These are phyloP conservation scores for Ustilago esculenta DNA, from an alignment of 1,284 basidiomycete species.

Conservation along the genomic window DNA sequence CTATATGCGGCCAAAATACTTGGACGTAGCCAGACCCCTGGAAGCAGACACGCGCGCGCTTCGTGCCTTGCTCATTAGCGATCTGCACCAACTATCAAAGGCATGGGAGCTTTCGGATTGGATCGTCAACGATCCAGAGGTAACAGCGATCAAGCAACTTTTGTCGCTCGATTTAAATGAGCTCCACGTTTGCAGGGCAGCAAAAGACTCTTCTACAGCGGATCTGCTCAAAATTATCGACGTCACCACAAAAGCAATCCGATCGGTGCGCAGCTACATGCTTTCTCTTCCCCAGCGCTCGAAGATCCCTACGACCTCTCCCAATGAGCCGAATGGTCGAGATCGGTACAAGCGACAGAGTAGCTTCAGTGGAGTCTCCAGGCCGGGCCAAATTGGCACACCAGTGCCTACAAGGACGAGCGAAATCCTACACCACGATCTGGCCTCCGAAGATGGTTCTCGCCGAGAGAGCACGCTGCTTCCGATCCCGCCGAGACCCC, in stretches of 20 bases:
- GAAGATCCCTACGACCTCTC: slow-evolving; percentile 4
- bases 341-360: slow-evolving; percentile 47
- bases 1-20: slow-evolving; percentile 23
- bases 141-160: slow-evolving; percentile 1
- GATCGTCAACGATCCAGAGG: slow-evolving; percentile 4
- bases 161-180: no score
- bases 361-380: slow-evolving; percentile 40
- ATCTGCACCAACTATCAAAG: slow-evolving; percentile 13
- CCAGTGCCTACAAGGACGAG: slow-evolving; percentile 13
- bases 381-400: slow-evolving; percentile 16
- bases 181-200: no score
- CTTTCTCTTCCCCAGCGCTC: slow-evolving; percentile 40
- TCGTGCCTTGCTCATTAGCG: slow-evolving; percentile 13
- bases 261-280: slow-evolving; percentile 51
- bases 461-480: background rate
- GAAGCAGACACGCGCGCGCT: slow-evolving; percentile 49
- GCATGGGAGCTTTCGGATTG: slow-evolving; percentile 20
- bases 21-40: slow-evolving; percentile 42
- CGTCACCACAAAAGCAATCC: slow-evolving; percentile 44
- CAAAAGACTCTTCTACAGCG: background rate
- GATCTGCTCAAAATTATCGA: slow-evolving; percentile 32
- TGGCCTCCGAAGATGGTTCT: background rate
- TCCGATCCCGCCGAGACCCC: background rate
- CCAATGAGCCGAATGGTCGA: slow-evolving; percentile 26
- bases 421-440: slow-evolving; percentile 17